Base-by-base conservation (phyloP, 768 basidiomycete genomes). In the Termitomyces sp. region DNA sequence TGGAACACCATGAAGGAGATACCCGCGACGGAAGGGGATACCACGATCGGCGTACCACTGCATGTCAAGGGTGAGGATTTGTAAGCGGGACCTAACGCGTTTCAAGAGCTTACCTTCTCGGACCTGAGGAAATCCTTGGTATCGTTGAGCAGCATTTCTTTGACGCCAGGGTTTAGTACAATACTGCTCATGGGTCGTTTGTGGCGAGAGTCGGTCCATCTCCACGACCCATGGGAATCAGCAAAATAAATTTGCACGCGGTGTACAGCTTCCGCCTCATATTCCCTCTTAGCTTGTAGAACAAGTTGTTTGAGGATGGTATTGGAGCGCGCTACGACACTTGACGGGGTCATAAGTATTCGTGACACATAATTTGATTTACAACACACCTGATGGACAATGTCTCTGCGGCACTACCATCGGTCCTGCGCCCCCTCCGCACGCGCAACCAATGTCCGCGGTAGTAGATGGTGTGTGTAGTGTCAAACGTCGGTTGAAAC, bases 1-100 rank as follows among this genome's bases (percentile, higher is more conserved):
- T 12, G 92, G 87, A 30, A 91, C 88, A 63, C 91, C 90, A 65
- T 93, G 86, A 26, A 93, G 79, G 53, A 93, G 82, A 70, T 92
- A 93, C 5, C 93, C 93, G 57, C 93, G 84, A 56, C 93, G 88
- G 82, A 91, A 94, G 33, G 93, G 93, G 64, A 94, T 93, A 53
- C 93, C 93, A 66, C 93, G 87, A 71, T 93, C 89, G n/a, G 90
- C 89, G 65, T 94, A 95, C 93, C 93, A 94, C 85, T 91, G 23
- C 32, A 56, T 50, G 54, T 44, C 59, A 60, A 23, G n/a, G 23
- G 54, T 60, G 54, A 55, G 54, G 55, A 50, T 20, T 44, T 28
- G 16, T n/a, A 46, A 46, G 41, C 26, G 32, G 38, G 20, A 13
- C 14, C 30, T 9, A 50, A 5, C 5, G 14, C 46, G 20, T 8